phyloP scores from a whole-genome alignment of 352 stramenopile species.

The Pythium sp. region DNA sequence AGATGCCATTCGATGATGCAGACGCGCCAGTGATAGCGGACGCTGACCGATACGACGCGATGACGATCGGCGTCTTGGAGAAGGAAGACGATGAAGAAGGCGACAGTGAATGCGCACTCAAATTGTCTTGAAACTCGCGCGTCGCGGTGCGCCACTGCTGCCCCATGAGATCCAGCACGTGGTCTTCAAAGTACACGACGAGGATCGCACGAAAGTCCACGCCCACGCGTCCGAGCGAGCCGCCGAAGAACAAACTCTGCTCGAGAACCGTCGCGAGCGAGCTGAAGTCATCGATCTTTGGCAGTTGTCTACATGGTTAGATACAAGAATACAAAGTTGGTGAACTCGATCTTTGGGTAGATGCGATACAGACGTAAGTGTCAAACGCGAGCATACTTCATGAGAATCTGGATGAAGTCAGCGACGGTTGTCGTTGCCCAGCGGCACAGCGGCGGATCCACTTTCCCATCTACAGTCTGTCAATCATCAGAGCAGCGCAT shows the following conservation, averaged over 20 bases:
- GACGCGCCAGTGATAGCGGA: constrained; percentile 18
- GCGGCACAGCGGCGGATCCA: constrained; percentile 74
- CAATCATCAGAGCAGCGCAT: neutral
- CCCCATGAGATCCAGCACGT: constrained; percentile 67
- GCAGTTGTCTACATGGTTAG: constrained; percentile 48
- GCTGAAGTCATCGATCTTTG: constrained; percentile 83
- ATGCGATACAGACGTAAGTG: neutral
- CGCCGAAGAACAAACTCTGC: constrained; percentile 84
- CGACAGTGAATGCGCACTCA: constrained; percentile 40
- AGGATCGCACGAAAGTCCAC: constrained; percentile 82
- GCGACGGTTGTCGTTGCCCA: constrained; percentile 81
- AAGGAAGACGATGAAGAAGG: constrained; percentile 16
- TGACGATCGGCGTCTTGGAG: constrained; percentile 61
- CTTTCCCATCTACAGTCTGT: constrained; percentile 68
- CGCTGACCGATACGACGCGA: constrained; percentile 63
- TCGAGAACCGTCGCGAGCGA: constrained; percentile 78
- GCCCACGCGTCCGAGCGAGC: constrained; percentile 74
- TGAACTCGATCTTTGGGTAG: neutral
- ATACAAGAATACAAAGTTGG: neutral
- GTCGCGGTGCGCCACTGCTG: constrained; percentile 54
- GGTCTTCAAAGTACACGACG: constrained; percentile 80
- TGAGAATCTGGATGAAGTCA: constrained; percentile 78
- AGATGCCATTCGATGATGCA: constrained; percentile 9
- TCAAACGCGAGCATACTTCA: constrained; percentile 53
- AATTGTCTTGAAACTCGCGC: constrained; percentile 59